Base-by-base conservation (phyloP, 164 flowering plant genomes). In the Pachysandra terminalis region DNA sequence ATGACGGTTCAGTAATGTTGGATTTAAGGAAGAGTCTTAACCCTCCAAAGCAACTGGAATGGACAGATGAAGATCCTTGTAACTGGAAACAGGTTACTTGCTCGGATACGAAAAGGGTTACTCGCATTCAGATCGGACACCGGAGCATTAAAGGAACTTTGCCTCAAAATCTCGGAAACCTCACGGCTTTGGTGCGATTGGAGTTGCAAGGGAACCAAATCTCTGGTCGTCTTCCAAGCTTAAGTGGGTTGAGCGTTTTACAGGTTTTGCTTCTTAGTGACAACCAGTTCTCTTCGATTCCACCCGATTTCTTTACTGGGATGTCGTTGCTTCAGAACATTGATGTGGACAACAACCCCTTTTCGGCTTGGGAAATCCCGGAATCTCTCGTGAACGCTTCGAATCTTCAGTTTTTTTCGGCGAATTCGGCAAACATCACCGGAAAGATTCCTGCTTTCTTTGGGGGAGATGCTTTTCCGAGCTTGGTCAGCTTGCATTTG, bases 11-110 rank as follows among this genome's bases (percentile, higher is more conserved):
- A 13, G 82, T 71, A 12, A 88, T 90, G 94, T 13, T 78, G 7
- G 80, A 76, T 25, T 82, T 90, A 56, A 83, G 72, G 74, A 59
- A 81, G 22, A 68, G 70, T 74, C 75, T 87, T 6, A 71, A 68
- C 66, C 61, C 76, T 3, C 74, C 94, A 41, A 21, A 19, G 7
- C 13, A 45, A 26, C 75, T 83, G 0, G 84, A 78, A 0, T 91
- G 96, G 93, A 68, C 88, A 25, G 89, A 78, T 78, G 72, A 88
- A 14, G 87, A 90, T 67, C 89, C 90, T 1, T 92, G 98, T 76
- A 75, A 76, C 2, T 95, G 98, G 99, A 28, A 16, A 15, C 74
- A 75, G 19, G 86, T 95, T 0, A 68, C 0, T 53, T 95, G 99
- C 77, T 63, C 82, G 1, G 76, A 61, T 0, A 68, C 62, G 0